Conservation (phyloP, 306 rosid species). For the Pterocarpus santalinus region DNA sequence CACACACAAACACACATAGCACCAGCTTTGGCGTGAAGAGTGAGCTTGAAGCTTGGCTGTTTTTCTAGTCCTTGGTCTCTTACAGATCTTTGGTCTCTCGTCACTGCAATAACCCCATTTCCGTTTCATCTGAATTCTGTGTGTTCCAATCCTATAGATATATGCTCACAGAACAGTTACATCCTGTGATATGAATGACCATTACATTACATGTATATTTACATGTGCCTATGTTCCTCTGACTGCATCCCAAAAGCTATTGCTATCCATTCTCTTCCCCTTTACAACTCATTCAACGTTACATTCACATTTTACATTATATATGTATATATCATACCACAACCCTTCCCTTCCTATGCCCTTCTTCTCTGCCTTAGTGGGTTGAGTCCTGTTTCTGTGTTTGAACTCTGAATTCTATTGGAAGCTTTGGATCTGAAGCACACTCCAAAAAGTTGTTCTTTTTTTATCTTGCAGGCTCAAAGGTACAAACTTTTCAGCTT, state of each 20-base stretch:
- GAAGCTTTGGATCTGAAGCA: conserved; percentile 12
- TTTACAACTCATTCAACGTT: conserved; percentile 1
- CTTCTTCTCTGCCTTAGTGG: too few relatives aligned
- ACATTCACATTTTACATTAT: neutral
- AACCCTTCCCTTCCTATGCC: neutral
- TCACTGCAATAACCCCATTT: neutral
- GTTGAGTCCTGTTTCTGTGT: neutral
- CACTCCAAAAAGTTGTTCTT: neutral
- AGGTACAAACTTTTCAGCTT: conserved; percentile 27
- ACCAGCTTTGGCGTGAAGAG: neutral
- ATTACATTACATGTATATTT: neutral
- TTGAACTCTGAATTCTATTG: too few relatives aligned
- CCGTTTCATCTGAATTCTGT: neutral
- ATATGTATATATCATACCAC: neutral
- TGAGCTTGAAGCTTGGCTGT: neutral
- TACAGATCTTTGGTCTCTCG: neutral
- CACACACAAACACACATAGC: neutral
- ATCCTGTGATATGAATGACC: neutral
- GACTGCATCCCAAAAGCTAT: too few relatives aligned
- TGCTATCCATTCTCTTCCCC: neutral
- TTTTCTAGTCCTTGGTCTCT: neutral
- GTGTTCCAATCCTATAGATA: neutral
- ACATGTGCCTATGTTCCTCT: neutral
- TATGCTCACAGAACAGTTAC: neutral
- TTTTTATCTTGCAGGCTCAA: neutral